Evolutionary conservation across 495 filamentous ascomycete species (phyloP).

Genomic region (Penicillium pulvis): DNA sequence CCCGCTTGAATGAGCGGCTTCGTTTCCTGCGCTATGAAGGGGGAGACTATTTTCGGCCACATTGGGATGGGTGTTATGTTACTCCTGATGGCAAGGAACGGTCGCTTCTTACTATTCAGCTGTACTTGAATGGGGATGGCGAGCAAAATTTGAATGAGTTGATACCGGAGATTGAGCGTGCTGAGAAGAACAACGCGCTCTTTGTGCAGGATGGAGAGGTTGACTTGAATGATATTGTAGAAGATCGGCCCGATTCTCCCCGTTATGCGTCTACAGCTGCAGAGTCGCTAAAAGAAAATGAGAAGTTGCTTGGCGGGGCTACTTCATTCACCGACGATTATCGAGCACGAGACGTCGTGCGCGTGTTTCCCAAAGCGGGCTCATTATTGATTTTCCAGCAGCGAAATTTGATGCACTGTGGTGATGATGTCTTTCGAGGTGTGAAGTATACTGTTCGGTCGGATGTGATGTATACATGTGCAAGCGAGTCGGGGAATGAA

Average conservation of each 20-base stretch:
- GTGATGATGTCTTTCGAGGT: conserved; percentile 71
- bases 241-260: conserved; percentile 1
- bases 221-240: conserved; percentile 12
- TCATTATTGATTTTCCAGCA: conserved; percentile 82
- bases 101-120: conserved; percentile 76
- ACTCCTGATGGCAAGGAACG: conserved; percentile 58
- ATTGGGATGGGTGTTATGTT: conserved; percentile 71
- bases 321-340: conserved; percentile 60
- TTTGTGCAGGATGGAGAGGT: conserved; percentile 16
- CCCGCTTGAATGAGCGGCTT: conserved; percentile 73
- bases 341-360: conserved; percentile 46
- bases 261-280: neutral
- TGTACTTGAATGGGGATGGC: conserved; percentile 75
- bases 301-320: conserved; percentile 54
- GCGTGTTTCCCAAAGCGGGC: conserved; percentile 71
- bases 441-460: conserved; percentile 76
- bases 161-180: conserved; percentile 23
- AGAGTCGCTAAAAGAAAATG: neutral
- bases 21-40: conserved; percentile 76
- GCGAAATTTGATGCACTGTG: conserved; percentile 64
- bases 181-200: conserved; percentile 16
- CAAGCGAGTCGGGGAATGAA: neutral
- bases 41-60: conserved; percentile 78
- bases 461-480: conserved; percentile 69
- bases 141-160: conserved; percentile 44